These are phyloP conservation scores for Xylaria telfairii DNA, from an alignment of 495 filamentous ascomycete genomes.

Conservation along the genomic window DNA sequence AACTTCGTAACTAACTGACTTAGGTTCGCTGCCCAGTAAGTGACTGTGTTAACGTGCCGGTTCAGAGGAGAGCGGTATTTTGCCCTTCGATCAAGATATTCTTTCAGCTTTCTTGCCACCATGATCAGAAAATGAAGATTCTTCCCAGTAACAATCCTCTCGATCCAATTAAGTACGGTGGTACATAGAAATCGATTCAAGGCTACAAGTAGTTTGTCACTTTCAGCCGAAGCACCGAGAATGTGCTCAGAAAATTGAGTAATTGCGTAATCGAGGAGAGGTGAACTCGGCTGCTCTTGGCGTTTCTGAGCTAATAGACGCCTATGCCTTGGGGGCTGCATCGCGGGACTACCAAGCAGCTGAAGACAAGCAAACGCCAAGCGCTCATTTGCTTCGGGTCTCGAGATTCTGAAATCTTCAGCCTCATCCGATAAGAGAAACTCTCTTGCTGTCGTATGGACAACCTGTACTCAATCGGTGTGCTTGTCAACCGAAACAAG, in stretches of 20 bases:
- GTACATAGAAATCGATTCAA: neutral
- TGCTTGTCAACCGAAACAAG: neutral
- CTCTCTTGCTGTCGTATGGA: neutral
- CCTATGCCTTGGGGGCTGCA: neutral
- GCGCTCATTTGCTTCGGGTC: neutral
- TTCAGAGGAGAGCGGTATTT: neutral
- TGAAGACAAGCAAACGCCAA: neutral
- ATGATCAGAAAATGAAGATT: neutral
- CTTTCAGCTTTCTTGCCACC: neutral
- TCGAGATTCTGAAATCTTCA: neutral
- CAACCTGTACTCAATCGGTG: neutral
- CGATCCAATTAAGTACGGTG: neutral
- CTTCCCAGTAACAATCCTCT: neutral
- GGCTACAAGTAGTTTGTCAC: neutral
- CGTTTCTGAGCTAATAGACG: neutral
- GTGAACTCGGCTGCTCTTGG: neutral
- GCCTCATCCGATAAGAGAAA: neutral
- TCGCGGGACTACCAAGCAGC: neutral
- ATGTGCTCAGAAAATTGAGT: constrained; percentile 1
- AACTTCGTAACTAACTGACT: neutral
- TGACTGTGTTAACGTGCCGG: neutral
- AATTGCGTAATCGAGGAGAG: neutral
- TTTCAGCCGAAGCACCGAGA: neutral
- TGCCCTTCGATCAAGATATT: neutral
- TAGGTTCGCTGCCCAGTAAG: neutral